phyloP scores from a whole-genome alignment of 768 basidiomycete genomes.

The Hysterangium stoloniferum region DNA sequence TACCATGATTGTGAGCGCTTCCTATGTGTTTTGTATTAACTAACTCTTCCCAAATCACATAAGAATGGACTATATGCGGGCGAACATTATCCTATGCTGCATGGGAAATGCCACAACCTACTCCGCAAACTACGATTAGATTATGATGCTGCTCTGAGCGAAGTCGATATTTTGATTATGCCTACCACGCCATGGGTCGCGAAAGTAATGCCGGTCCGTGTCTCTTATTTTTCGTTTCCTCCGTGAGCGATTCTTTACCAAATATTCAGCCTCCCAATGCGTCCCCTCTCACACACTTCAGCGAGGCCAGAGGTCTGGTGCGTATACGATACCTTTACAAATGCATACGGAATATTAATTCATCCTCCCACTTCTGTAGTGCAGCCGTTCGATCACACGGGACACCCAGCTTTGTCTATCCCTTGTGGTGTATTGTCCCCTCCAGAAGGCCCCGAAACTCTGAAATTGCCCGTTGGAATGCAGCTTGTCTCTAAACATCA shows the following conservation, averaged over 20 bases:
- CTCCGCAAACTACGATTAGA: conserved; percentile 28
- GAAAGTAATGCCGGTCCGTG: conserved; percentile 17
- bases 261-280: conserved; percentile 15
- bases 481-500: conserved; percentile 29
- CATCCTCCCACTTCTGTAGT: not conserved
- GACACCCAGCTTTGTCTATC: conserved; percentile 36
- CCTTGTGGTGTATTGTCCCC: conserved; percentile 34
- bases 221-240: not conserved
- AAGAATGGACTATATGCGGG: conserved; percentile 26
- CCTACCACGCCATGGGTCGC: conserved; percentile 32
- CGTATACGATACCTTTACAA: conserved; percentile 10
- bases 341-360: not conserved
- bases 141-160: conserved; percentile 24
- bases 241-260: not conserved
- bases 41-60: not conserved
- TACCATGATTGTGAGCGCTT: conserved; percentile 15
- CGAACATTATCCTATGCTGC: conserved; percentile 20
- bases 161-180: conserved; percentile 28
- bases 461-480: conserved; percentile 36
- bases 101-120: conserved; percentile 31
- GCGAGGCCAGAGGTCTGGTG: conserved; percentile 23
- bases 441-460: conserved; percentile 25
- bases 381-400: conserved; percentile 25
- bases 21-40: not conserved
- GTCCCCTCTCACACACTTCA: conserved; percentile 24